phyloP scores from a whole-genome alignment of 768 basidiomycete genomes.

The Termitomyces sp. region DNA sequence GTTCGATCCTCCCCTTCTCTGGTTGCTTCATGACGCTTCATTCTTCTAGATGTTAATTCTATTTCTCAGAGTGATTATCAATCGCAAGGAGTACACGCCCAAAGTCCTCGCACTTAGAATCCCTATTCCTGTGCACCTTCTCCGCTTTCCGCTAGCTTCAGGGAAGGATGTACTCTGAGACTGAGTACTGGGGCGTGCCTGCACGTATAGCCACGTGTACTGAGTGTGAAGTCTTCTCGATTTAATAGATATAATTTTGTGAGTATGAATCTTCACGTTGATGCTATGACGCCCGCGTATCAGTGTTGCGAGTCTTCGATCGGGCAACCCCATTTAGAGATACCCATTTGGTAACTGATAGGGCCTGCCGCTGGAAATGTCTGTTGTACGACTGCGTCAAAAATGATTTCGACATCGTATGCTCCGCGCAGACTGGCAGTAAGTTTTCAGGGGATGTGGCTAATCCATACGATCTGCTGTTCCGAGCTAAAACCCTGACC shows the following conservation, averaged over 20 bases:
- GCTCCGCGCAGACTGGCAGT: background rate
- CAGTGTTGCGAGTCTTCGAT: background rate
- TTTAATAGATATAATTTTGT: background rate
- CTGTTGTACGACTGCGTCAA: background rate
- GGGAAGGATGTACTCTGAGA: background rate
- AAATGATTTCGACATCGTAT: background rate
- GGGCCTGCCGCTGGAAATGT: background rate
- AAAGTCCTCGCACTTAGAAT: background rate
- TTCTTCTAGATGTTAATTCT: background rate
- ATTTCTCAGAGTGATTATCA: slow-evolving; percentile 8
- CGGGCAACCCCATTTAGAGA: background rate
- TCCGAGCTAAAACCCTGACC: background rate
- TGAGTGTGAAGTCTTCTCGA: background rate
- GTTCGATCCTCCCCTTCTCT: slow-evolving; percentile 2
- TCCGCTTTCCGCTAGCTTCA: background rate
- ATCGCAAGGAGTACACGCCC: background rate
- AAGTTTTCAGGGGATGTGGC: slow-evolving; percentile 13
- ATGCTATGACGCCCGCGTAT: background rate
- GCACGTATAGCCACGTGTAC: background rate
- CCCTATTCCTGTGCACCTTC: background rate
- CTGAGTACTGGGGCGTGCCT: background rate
- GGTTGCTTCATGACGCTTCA: background rate
- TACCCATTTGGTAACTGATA: slow-evolving; percentile 4
- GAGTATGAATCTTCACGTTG: background rate
- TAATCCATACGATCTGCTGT: background rate